A percentile compares a stretch with the other conserved stretches of the same genome.
Evolutionary conservation across 805 yeast species (phyloP).

Genomic region (Saccharomycopsis sp.): DNA sequence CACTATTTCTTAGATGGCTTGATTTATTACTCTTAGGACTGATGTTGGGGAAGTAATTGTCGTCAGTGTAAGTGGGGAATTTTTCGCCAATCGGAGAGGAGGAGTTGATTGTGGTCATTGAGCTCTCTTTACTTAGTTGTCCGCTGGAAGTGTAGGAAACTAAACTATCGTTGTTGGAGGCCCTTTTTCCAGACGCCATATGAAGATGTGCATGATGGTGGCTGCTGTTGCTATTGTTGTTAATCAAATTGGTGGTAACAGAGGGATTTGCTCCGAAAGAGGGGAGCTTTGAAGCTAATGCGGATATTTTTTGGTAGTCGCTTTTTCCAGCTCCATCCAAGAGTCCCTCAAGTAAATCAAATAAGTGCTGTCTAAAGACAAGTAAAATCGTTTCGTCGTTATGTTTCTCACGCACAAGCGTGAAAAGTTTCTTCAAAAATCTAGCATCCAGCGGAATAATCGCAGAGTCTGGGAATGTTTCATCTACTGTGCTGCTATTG

Average conservation of each 20-base stretch:
- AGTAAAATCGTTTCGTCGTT: constrained; percentile 42
- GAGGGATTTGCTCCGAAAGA: too few species aligned
- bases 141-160: not conserved
- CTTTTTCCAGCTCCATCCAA: constrained; percentile 31
- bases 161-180: not conserved
- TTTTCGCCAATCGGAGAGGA: not conserved
- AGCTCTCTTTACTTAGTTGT: constrained; percentile 1
- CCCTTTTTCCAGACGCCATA: not conserved
- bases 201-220: not conserved
- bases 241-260: constrained; percentile 2
- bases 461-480: constrained; percentile 22
- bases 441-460: constrained; percentile 40
- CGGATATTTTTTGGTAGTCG: constrained; percentile 35
- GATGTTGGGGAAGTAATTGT: not conserved
- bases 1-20: not conserved
- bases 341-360: constrained; percentile 34
- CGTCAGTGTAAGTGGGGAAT: not conserved
- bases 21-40: not conserved
- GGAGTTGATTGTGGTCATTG: not conserved
- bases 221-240: not conserved
- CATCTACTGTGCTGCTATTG: not conserved
- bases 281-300: constrained; percentile 9
- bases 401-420: constrained; percentile 38
- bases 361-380: constrained; percentile 39
- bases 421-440: constrained; percentile 36